These are phyloP conservation scores for Alternaria gaisen DNA, from an alignment of 2,329 filamentous ascomycete species.

Conservation along the genomic window DNA sequence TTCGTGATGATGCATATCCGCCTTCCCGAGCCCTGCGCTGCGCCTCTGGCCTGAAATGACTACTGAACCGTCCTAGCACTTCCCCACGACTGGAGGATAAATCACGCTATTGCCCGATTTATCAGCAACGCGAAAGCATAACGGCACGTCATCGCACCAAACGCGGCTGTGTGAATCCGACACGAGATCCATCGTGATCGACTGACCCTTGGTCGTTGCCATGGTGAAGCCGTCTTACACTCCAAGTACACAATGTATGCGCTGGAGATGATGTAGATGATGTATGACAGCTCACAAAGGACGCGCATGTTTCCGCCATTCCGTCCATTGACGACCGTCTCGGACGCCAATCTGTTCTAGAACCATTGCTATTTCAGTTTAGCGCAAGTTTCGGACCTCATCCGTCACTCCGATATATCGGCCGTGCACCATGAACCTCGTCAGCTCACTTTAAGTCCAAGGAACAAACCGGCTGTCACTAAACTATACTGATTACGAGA, in stretches of 20 bases:
- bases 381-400: slow-evolving; percentile 1
- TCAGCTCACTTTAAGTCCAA: neutral
- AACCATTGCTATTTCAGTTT: neutral
- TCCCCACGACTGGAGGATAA: slow-evolving; percentile 26
- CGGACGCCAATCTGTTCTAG: slow-evolving; percentile 12
- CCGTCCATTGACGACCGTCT: slow-evolving; percentile 3
- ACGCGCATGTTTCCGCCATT: slow-evolving; percentile 7
- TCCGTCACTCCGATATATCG: slow-evolving; percentile 6
- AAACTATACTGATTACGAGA: neutral
- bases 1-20: neutral
- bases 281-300: neutral
- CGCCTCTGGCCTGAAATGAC: neutral
- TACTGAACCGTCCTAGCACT: slow-evolving; percentile 10
- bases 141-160: slow-evolving; percentile 26
- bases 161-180: neutral
- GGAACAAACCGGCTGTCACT: neutral
- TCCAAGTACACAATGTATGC: neutral
- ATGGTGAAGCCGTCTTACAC: neutral
- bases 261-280: neutral
- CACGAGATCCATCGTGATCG: neutral
- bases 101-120: slow-evolving; percentile 30
- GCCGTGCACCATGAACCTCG: slow-evolving; percentile 3
- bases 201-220: neutral
- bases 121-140: slow-evolving; percentile 34
- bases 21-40: slow-evolving; percentile 4